phyloP scores from a whole-genome alignment of 352 stramenopile species.

The Peronospora belbahrii region DNA sequence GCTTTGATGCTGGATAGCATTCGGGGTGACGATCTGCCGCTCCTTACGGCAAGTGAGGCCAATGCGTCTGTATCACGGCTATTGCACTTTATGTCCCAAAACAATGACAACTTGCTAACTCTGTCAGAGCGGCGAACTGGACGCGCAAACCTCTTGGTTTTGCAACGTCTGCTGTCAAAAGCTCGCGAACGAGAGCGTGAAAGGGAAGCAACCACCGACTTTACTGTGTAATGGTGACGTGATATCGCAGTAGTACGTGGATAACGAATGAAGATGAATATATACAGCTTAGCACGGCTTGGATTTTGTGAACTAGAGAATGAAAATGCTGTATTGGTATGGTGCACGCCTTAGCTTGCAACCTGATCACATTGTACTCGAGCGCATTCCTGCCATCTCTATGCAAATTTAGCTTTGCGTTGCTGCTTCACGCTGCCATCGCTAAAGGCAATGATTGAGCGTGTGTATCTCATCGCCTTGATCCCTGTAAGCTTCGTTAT shows the following conservation, averaged over 20 bases:
- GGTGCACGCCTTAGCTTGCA: slow-evolving; percentile 12
- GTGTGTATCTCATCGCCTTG: no score
- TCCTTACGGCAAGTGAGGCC: slow-evolving; percentile 32
- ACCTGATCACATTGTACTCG: slow-evolving; percentile 11
- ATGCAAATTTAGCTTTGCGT: slow-evolving; percentile 57
- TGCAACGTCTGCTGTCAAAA: slow-evolving; percentile 49
- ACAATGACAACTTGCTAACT: slow-evolving; percentile 27
- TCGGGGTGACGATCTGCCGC: slow-evolving; percentile 26
- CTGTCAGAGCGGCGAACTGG: slow-evolving; percentile 34
- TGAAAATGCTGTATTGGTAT: slow-evolving; percentile 6
- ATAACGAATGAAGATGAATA: slow-evolving; percentile 25
- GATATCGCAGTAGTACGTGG: slow-evolving; percentile 2
- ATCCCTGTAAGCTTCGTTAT: slow-evolving; percentile 39
- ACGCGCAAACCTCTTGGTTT: slow-evolving; percentile 36
- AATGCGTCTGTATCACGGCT: slow-evolving; percentile 32
- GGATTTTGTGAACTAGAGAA: slow-evolving; percentile 5
- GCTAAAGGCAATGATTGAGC: no score
- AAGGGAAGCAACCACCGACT: slow-evolving; percentile 26
- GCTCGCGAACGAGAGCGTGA: slow-evolving; percentile 36
- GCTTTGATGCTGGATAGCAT: slow-evolving; percentile 21
- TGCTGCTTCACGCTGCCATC: slow-evolving; percentile 63
- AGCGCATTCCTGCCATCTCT: slow-evolving; percentile 18
- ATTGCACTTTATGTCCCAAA: slow-evolving; percentile 39
- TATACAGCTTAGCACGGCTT: slow-evolving; percentile 4
- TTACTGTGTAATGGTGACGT: slow-evolving; percentile 25